phyloP scores from a whole-genome alignment of 2,329 filamentous ascomycete genomes.

The Aotearoamyces nothofagi region DNA sequence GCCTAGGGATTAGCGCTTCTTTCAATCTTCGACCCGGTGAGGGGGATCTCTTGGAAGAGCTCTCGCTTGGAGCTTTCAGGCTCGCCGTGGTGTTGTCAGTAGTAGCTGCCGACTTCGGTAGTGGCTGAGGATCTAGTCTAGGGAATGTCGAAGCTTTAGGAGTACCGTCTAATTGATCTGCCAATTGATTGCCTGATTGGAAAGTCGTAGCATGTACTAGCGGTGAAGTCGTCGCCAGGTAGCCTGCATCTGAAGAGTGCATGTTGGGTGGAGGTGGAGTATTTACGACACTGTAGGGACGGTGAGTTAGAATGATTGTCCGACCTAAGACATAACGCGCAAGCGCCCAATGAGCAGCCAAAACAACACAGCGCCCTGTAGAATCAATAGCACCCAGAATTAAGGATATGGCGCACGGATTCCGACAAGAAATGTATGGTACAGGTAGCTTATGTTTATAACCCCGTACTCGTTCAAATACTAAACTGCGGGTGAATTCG shows the following conservation, averaged over 20 bases:
- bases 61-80: slow-evolving; percentile 27
- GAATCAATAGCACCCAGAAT: no score
- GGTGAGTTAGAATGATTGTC: not conserved
- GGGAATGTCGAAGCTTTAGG: slow-evolving; percentile 24
- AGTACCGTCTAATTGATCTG: slow-evolving; percentile 17
- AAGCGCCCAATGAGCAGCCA: not conserved
- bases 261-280: slow-evolving; percentile 35
- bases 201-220: slow-evolving; percentile 43
- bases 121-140: slow-evolving; percentile 13
- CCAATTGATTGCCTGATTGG: slow-evolving; percentile 19
- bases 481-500: not conserved
- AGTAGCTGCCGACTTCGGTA: slow-evolving; percentile 15
- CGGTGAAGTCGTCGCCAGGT: slow-evolving; percentile 55
- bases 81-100: slow-evolving; percentile 20
- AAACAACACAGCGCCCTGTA: no score
- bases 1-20: slow-evolving; percentile 45
- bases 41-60: slow-evolving; percentile 38
- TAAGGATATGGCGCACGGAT: no score
- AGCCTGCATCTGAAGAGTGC: slow-evolving; percentile 50
- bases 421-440: not conserved
- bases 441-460: not conserved
- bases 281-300: not conserved
- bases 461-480: not conserved
- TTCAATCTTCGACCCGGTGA: slow-evolving; percentile 60
- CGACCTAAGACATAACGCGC: not conserved